Evolutionary conservation across 306 rosid genomes (phyloP).

Genomic region (Heteromeles arbutifolia): DNA sequence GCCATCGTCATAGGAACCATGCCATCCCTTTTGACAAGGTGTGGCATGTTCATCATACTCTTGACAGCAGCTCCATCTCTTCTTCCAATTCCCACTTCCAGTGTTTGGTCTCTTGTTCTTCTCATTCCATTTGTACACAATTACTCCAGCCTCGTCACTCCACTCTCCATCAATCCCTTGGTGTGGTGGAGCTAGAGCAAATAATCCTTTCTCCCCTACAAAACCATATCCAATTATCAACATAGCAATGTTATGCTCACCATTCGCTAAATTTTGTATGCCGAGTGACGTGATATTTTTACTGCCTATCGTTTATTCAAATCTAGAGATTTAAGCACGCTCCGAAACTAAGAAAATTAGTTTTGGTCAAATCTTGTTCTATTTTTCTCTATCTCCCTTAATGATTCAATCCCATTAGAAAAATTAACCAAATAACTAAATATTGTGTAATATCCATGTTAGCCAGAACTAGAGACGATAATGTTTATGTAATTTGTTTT

Average conservation of each 20-base stretch:
- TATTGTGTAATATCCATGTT: too few relatives aligned
- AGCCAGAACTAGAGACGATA: too few relatives aligned
- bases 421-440: too few relatives aligned
- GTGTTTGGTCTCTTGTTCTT: slow-evolving; percentile 59
- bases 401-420: too few relatives aligned
- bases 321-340: too few relatives aligned
- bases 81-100: slow-evolving; percentile 63
- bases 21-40: slow-evolving; percentile 56
- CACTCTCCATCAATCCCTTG: slow-evolving; percentile 89
- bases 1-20: slow-evolving; percentile 79
- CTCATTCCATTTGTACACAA: slow-evolving; percentile 71
- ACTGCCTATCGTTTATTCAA: too few relatives aligned
- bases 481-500: too few relatives aligned
- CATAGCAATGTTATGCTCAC: too few relatives aligned
- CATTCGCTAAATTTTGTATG: neutral
- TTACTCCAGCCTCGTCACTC: slow-evolving; percentile 70
- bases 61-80: slow-evolving; percentile 72
- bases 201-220: slow-evolving; percentile 61
- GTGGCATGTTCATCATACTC: slow-evolving; percentile 59
- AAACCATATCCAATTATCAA: neutral
- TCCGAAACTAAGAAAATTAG: too few relatives aligned
- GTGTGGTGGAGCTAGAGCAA: slow-evolving; percentile 67
- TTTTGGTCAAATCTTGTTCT: too few relatives aligned
- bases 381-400: too few relatives aligned
- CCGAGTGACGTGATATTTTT: too few relatives aligned